Base-by-base conservation (phyloP, 345 rosid species). In the Populus euphratica region DNA sequence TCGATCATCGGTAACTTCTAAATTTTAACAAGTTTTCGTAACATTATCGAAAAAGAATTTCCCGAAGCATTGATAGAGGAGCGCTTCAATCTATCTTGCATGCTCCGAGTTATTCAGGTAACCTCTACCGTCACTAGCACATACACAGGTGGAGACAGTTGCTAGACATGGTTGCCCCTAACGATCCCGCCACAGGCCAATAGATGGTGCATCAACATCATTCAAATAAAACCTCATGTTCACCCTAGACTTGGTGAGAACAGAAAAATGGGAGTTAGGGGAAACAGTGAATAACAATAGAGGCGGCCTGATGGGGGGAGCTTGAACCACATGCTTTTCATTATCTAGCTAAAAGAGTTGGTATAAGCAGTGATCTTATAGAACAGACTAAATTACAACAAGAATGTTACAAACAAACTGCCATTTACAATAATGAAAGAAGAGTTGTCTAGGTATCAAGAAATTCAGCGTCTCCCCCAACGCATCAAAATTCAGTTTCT, bases 361-460 rank as follows among this genome's bases (percentile, higher is more conserved):
- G 71, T 47, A 31, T 31, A 44, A 68, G 80, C 74, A 77, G 64
- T 82, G 63, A 73, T 76, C 77, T 49, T 44, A 69, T 62, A 31
- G 76, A 66, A 74, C 70, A 49, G 74, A 73, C 80, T 73, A 36
- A 56, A 52, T 69, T 79, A 82, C 81, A 75, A 29, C 76, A 76
- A 68, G 36, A 76, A 79, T 79, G 73, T 79, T 73, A 66, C 78
- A 33, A 74, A 50, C 68, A 33, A 47, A 54, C 72, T 67, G 72
- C 75, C 81, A 80, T 84, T 75, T 84, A 84, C 86, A 84, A 73
- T 70, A 78, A 71, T 68, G 72, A 27, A 7, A 16, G 8, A 70
- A 79, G 39, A 36, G 78, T 77, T 29, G 75, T 77, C 65, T 49
- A 52, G 43, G 66, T 38, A 78, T 75, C 76, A 73, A 69, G 35